These are phyloP conservation scores for Malus sylvestris DNA, from an alignment of 306 rosid species.

Conservation along the genomic window DNA sequence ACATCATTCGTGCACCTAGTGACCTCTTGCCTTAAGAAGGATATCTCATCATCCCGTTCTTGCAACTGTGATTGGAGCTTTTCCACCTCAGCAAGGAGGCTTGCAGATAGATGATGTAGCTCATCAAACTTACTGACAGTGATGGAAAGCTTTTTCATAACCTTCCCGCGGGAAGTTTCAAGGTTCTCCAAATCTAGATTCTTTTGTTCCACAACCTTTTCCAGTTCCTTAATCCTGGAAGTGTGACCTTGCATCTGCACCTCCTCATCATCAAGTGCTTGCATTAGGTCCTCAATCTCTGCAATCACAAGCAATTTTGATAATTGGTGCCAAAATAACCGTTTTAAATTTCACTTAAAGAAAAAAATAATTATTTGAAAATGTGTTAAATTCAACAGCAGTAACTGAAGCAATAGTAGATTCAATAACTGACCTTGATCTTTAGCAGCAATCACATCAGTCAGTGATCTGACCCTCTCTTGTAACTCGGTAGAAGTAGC, in stretches of 20 bases:
- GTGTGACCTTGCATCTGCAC: constrained; percentile 70
- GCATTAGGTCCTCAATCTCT: constrained; percentile 90
- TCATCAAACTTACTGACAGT: constrained; percentile 91
- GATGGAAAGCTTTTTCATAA: constrained; percentile 66
- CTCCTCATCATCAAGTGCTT: constrained; percentile 97
- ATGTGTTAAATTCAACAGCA: neutral
- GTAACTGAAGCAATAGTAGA: neutral
- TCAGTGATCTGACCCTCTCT: constrained; percentile 56
- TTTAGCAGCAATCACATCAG: constrained; percentile 63
- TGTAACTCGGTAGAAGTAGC: constrained; percentile 48
- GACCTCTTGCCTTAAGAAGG: constrained; percentile 97
- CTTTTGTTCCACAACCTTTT: constrained; percentile 59
- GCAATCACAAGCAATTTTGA: constrained; percentile 31
- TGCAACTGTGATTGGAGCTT: constrained; percentile 85
- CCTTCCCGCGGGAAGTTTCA: constrained; percentile 74
- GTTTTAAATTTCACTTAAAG: neutral
- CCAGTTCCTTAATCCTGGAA: constrained; percentile 58
- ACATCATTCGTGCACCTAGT: constrained; percentile 89
- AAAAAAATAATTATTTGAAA: neutral
- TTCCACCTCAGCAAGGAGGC: constrained; percentile 89
- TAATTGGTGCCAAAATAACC: neutral
- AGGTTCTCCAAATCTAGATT: constrained; percentile 58
- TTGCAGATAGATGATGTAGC: constrained; percentile 81
- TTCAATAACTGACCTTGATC: constrained; percentile 60
- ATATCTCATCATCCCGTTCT: constrained; percentile 88